These are phyloP conservation scores for Tricholoma terreum DNA, from an alignment of 768 basidiomycete species.

Conservation along the genomic window DNA sequence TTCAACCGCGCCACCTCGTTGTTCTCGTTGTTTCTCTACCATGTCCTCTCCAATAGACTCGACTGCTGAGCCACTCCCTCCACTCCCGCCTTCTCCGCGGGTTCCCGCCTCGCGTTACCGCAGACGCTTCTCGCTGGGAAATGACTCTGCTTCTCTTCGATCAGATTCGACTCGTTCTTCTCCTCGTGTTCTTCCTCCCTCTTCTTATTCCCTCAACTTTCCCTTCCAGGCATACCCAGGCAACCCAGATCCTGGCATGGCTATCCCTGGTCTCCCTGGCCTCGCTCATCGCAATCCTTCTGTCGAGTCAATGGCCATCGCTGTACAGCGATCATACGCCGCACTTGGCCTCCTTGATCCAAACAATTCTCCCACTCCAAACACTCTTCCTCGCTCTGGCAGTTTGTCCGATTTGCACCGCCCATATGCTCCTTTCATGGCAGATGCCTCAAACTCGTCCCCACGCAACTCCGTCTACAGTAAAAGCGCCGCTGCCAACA, in stretches of 20 bases:
- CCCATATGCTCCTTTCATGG: slow-evolving; percentile 53
- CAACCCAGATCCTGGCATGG: slow-evolving; percentile 52
- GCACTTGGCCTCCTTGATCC: slow-evolving; percentile 15
- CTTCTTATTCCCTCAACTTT: slow-evolving; percentile 28
- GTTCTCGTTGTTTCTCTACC: no score
- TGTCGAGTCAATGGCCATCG: slow-evolving; percentile 35
- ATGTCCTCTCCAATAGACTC: background rate
- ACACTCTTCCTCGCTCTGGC: slow-evolving; percentile 16
- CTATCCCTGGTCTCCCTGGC: slow-evolving; percentile 37
- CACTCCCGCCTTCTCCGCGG: background rate
- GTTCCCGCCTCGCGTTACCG: background rate
- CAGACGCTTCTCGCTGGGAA: background rate
- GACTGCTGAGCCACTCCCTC: background rate
- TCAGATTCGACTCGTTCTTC: background rate
- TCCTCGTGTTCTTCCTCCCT: slow-evolving; percentile 29
- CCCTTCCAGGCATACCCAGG: slow-evolving; percentile 65
- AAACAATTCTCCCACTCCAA: background rate
- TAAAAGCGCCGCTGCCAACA: slow-evolving; percentile 41
- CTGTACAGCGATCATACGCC: slow-evolving; percentile 20
- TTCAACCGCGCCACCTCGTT: no score
- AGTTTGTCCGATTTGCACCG: slow-evolving; percentile 28
- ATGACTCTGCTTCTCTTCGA: background rate
- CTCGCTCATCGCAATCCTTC: slow-evolving; percentile 47
- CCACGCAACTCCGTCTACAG: slow-evolving; percentile 39
- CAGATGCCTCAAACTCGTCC: slow-evolving; percentile 11